Evolutionary conservation across 192 early-diverging fungal genomes (phyloP).

Genomic region (Chytriomyces sp.): DNA sequence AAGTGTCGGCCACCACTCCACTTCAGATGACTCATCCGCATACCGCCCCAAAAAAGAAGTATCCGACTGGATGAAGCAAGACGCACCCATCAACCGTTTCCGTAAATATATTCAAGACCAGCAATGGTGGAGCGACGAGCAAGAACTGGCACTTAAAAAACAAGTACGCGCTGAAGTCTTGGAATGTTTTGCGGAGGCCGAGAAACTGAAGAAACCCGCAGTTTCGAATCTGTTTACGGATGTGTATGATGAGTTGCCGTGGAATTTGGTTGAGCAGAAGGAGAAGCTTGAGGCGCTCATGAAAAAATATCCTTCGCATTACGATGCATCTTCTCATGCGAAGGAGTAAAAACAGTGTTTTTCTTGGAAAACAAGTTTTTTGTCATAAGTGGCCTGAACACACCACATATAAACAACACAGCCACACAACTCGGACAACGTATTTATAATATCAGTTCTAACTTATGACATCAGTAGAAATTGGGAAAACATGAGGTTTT

Average conservation of each 20-base stretch:
- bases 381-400: too few species aligned
- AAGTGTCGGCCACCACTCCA: conserved; percentile 94
- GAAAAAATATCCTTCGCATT: conserved; percentile 52
- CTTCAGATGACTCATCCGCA: conserved; percentile 95
- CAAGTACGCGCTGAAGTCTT: conserved; percentile 74
- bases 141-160: conserved; percentile 64
- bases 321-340: neutral
- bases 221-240: conserved; percentile 87
- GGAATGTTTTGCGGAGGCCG: conserved; percentile 79
- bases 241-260: conserved; percentile 87
- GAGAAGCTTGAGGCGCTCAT: conserved; percentile 78
- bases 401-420: too few species aligned
- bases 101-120: conserved; percentile 85
- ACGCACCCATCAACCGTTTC: conserved; percentile 91
- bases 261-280: conserved; percentile 77
- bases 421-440: too few species aligned
- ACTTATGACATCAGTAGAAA: too few species aligned
- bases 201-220: conserved; percentile 87
- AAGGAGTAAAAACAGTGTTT: too few species aligned
- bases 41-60: conserved; percentile 94
- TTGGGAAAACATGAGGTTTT: too few species aligned
- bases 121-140: conserved; percentile 85
- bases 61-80: conserved; percentile 82
- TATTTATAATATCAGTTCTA: too few species aligned
- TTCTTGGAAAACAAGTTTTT: too few species aligned